Base-by-base conservation (phyloP, 768 basidiomycete species). In the Pleurotus tuber-regium region DNA sequence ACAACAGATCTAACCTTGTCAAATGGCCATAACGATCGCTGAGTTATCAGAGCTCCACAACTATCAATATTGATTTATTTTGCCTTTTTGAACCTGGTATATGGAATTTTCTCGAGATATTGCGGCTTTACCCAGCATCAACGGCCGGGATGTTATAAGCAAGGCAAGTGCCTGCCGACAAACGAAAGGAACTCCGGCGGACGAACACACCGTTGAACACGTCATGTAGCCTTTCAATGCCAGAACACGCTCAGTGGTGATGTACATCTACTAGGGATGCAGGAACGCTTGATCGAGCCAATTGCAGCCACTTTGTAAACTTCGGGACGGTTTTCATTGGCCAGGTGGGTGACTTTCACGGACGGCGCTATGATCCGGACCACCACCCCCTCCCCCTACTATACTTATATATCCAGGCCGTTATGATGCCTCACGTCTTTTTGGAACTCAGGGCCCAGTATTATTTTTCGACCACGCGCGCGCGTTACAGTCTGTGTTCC, bases 131-230 rank as follows among this genome's bases (percentile, higher is more conserved):
- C 40, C 19, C 40, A 42, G 40, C 40, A 42, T 42, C 40, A 42
- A 5, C 40, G 40, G 40, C 40, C 40, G 40, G 38, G 38, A 6
- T 39, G 38, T 6, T 39, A 10, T 19, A 39, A 39, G 38, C 38
- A 42, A 23, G 40, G 40, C 40, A 42, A 42, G 40, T 42, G 40
- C n/a, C n/a, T 42, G 40, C 40, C 40, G 40, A 42, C 19, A 42
- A 23, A n/a, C 16, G 40, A 16, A 19, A n/a, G 40, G 40, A 42
- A 25, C 40, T n/a, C 40, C 40, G 40, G 40, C 40, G 40, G 25
- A n/a, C n/a, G n/a, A n/a, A n/a, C n/a, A n/a, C n/a, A n/a, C n/a
- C 40, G 40, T 42, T 42, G 9, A n/a, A 8, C 19, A 19, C 40
- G 40, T 42, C 40, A 42, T 42, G 40, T 24, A 24, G 40, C 40